These are phyloP conservation scores for Gossypioides kirkii DNA, from an alignment of 345 rosid genomes.

Conservation along the genomic window DNA sequence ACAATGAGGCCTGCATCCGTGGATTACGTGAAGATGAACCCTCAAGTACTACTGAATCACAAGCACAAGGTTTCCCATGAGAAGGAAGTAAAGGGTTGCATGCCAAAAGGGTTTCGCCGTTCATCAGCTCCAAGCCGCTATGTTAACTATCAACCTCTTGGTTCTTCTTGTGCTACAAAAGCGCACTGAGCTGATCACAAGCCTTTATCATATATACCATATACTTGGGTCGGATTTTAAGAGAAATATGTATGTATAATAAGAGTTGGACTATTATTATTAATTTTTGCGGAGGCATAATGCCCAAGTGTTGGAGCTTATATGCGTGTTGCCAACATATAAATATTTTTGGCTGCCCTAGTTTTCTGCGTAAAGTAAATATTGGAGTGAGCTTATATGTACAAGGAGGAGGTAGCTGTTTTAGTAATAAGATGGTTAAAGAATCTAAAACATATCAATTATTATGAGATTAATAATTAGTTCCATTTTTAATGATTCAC, in stretches of 20 bases:
- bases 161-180: conserved; percentile 36
- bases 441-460: neutral
- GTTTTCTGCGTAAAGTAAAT: neutral
- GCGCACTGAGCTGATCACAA: neutral
- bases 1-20: conserved; percentile 43
- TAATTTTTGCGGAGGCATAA: neutral
- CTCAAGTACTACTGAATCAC: conserved; percentile 19
- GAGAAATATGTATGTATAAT: neutral
- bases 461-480: no score
- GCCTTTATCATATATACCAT: conserved; percentile 10
- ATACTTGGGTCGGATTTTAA: neutral
- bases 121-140: conserved; percentile 87
- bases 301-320: neutral
- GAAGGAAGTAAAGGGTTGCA: conserved; percentile 50
- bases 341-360: neutral
- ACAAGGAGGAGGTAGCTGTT: neutral
- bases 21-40: conserved; percentile 44
- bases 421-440: neutral
- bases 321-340: neutral
- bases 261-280: neutral
- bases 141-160: conserved; percentile 65
- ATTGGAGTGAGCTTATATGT: neutral
- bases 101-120: conserved; percentile 73
- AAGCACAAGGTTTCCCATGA: conserved; percentile 31
- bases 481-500: neutral